Evolutionary conservation across 2,329 filamentous ascomycete species (phyloP), one percentile per base, ranked within the genome.

Genomic region (Neospermospora avenae): DNA sequence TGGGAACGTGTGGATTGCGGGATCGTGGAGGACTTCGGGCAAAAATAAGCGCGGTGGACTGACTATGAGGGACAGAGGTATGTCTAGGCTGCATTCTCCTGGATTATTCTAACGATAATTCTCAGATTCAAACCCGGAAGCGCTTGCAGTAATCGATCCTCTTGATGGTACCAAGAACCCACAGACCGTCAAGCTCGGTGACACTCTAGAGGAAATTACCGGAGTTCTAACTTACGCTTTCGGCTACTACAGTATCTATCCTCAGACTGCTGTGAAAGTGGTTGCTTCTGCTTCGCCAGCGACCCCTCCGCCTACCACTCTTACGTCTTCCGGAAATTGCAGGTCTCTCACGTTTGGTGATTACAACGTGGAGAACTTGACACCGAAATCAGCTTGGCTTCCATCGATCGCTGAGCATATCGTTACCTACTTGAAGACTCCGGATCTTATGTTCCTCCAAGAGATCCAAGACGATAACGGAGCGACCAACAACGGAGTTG

Each of bases 311-410:
- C 72, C 83, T 0, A 81, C 82, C 3, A 77, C 76, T 18, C 78
- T 90, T 37, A 71, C 73, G 25, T 84, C 84, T 65, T 77, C 74
- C 25, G 81, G 82, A 1, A 77, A 76, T 59, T 90, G 88, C 74
- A 76, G 76, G 2, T 84, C 81, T 44, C 74, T 90, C 61, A 88
- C 86, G 1, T 72, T 89, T 24, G 86, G 82, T 53, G 80, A 81
- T 62, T 90, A 90, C 78, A 90, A 90, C 72, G 80, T 89, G 34
- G 85, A 89, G 72, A 90, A 90, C 73, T 77, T 90, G 16, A 75
- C 78, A 7, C 82, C 86, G 0, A 77, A 75, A 35, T 83, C 82
- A 0, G 65, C 77, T 1, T 81, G 85, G 64, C 75, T 89, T 24
- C 74, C 78, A n/a, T 74, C 73, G 13, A 78, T 90, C n/a, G 83